Base-by-base conservation (phyloP, 2,329 filamentous ascomycete genomes). In the Knoxdaviesia capensis region DNA sequence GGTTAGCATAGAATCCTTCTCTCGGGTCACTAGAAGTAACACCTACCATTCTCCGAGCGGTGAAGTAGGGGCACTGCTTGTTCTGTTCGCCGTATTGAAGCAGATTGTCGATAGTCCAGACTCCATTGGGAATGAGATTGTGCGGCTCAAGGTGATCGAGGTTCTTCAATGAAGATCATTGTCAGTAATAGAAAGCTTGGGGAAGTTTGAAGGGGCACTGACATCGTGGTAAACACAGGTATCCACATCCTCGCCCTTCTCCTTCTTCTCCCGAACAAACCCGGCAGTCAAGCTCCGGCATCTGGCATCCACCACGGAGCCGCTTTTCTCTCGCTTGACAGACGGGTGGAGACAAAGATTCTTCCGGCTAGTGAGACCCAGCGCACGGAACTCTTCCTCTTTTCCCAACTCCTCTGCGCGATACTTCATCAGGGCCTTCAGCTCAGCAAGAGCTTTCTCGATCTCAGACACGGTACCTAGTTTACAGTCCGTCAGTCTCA, bases 21-120 rank as follows among this genome's bases (percentile, higher is more conserved):
- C 9, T 11, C 31, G 30, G 32, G 34, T 28, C 29, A 9, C 7
- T 20, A 5, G 10, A 30, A 34, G 6, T 3, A 28, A 42, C 20
- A 51, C 66, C 53, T 59, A 84, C 81, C 90, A 98, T 98, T 48
- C 90, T 77, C 45, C 90, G 72, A 9, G 85, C 83, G 9, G 88
- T 94, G 52, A 98, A 98, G 57, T 98, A 98, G 0, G 90, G 90
- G 51, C 90, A 98, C 57, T 96, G 90, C 56, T 94, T 94, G 48
- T 94, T 78, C 52, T 94, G 71, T 59, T 98, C 88, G 42, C 92
- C 88, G 52, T 98, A 96, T 48, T 72, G 75, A 44, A 93, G 62
- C 39, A 98, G 72, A 9, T 78, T 84, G 50, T 98, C 90, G 41
- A 98, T 74, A 0, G 90, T 96, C 75, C 90, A 98, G 2, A 98